Evolutionary conservation across 169 alveolate species (phyloP).

Genomic region (Perkinsus marinus): DNA sequence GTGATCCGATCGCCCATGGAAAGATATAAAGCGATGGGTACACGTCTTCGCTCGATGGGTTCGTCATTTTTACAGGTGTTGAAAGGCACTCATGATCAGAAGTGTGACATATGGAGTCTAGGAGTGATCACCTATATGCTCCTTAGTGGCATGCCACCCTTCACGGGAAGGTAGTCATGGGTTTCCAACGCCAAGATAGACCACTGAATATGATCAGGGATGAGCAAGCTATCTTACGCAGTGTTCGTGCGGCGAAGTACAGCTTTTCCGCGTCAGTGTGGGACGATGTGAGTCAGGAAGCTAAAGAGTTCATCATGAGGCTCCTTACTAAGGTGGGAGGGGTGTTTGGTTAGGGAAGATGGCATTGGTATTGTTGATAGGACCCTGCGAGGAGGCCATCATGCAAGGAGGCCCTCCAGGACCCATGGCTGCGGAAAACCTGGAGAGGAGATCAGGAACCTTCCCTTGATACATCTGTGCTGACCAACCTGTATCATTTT

Average conservation of each 20-base stretch:
- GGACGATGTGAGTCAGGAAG: not conserved
- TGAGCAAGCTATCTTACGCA: not conserved
- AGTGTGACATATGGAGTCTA: conserved; percentile 83
- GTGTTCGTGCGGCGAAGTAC: not conserved
- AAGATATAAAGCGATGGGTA: too few species aligned
- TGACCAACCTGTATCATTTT: not conserved
- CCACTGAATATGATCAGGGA: not conserved
- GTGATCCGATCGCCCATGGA: too few species aligned
- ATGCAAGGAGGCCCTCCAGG: not conserved
- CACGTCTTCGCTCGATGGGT: conserved; percentile 60
- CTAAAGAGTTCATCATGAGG: not conserved
- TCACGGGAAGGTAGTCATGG: conserved; percentile 24
- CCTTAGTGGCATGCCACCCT: conserved; percentile 70
- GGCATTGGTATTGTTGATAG: not conserved
- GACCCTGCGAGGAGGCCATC: not conserved
- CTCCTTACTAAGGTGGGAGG: not conserved
- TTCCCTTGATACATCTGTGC: not conserved
- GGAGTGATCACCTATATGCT: conserved; percentile 78
- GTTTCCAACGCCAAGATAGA: not conserved
- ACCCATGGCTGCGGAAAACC: not conserved
- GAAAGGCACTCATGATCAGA: conserved; percentile 69
- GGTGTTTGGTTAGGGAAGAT: not conserved
- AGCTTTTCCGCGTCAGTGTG: not conserved
- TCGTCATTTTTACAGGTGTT: conserved; percentile 66
- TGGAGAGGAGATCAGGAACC: not conserved